These are phyloP conservation scores for Penicillium griseofulvum DNA, from an alignment of 2,329 filamentous ascomycete genomes.

Conservation along the genomic window DNA sequence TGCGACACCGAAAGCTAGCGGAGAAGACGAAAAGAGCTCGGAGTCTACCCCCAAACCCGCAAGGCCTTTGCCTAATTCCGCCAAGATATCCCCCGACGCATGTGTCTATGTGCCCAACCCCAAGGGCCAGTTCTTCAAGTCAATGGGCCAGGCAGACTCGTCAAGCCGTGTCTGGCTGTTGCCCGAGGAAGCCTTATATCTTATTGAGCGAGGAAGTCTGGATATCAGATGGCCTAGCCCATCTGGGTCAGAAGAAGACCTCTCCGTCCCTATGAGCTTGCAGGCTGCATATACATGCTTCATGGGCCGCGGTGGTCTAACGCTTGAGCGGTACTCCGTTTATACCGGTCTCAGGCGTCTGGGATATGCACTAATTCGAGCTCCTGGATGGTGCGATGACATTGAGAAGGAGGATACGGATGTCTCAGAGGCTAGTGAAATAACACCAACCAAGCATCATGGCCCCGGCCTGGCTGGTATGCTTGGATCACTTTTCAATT, in stretches of 20 bases:
- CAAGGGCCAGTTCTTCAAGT: constrained; percentile 69
- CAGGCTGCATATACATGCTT: constrained; percentile 87
- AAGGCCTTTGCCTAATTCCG: constrained; percentile 10
- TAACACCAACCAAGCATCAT: constrained; percentile 4
- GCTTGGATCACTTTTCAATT: constrained; percentile 34
- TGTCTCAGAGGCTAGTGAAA: not conserved
- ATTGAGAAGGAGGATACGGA: constrained; percentile 26
- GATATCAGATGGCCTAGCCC: constrained; percentile 78
- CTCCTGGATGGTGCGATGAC: constrained; percentile 53
- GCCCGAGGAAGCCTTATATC: constrained; percentile 86
- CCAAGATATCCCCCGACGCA: constrained; percentile 31
- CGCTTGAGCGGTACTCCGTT: constrained; percentile 80
- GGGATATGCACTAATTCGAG: constrained; percentile 78
- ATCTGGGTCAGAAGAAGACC: constrained; percentile 49
- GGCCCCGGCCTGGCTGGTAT: constrained; percentile 30
- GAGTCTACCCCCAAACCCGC: constrained; percentile 12
- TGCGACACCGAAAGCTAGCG: constrained; percentile 15
- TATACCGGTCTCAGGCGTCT: constrained; percentile 79
- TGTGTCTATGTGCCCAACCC: constrained; percentile 67
- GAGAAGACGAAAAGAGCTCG: constrained; percentile 13
- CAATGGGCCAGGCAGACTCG: constrained; percentile 69
- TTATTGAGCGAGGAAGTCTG: constrained; percentile 82
- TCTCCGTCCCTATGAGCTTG: constrained; percentile 79
- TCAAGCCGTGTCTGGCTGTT: constrained; percentile 74
- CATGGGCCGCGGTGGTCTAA: constrained; percentile 64